Evolutionary conservation across 208 protist genomes (phyloP), one percentile per base, ranked within the genome.

Genomic region (Trypanosoma conorhini): DNA sequence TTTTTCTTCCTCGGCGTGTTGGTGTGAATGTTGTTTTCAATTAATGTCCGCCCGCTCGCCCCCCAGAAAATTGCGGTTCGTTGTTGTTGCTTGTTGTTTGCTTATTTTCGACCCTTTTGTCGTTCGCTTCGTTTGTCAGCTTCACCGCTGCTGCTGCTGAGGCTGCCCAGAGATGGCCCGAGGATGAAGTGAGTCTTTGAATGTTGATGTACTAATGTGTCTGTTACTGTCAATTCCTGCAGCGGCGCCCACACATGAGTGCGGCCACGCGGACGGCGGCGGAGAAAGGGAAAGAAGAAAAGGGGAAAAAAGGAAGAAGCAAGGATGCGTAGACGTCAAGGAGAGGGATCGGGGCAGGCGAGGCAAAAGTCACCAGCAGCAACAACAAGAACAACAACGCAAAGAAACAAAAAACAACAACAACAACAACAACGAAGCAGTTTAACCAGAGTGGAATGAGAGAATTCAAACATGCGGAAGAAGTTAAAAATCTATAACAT

Each of bases 151-250:
- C 42, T 19, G 42, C 42, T 19, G 42, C 17, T 54, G 50, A 54
- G 7, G 12, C 50, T 26, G 22, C 50, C n/a, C 50, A 24, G 26
- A 51, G 62, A 26, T 35, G 46, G 33, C 4, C 26, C 5, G 24
- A 35, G 22, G 57, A 61, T 24, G 30, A 40, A 56, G 56, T 64
- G 46, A 62, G 31, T 21, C 12, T 70, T 38, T 62, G 19, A 75
- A 64, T 60, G 28, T 75, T 68, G 54, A 54, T 67, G 44, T 67
- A 63, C 40, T 60, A 54, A 59, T 68, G 51, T 31, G 24, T 30
- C 33, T 60, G 7, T 62, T 57, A 22, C 60, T 52, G 2, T 74
- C 69, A 69, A 22, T 44, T 50, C 30, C 38, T 70, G 60, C 44
- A 26, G 52, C 30, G 12, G 2, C 35, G 21, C 33, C 13, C 42